Percentiles rank a stretch among this genome's conserved stretches.
Evolutionary conservation across 768 basidiomycete genomes (phyloP).

Genomic region (Suillus bovinus): DNA sequence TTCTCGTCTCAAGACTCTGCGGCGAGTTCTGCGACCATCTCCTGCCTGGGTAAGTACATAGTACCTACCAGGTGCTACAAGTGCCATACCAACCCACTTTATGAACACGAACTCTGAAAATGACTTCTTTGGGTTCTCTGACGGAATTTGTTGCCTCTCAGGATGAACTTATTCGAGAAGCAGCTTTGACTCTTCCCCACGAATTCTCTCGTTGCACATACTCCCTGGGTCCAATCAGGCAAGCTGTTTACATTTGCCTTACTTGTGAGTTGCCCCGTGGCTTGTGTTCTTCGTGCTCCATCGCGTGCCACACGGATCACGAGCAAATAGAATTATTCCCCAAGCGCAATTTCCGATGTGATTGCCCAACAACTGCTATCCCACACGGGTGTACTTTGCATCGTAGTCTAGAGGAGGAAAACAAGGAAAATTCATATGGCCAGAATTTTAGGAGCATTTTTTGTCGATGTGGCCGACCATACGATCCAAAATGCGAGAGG

Average conservation of each 20-base stretch:
- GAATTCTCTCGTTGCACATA: constrained; percentile 70
- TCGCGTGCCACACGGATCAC: constrained; percentile 85
- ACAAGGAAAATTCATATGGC: constrained; percentile 62
- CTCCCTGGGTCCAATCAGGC: constrained; percentile 58
- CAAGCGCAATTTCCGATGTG: constrained; percentile 80
- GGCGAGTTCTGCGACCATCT: neutral
- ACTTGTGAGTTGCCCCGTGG: constrained; percentile 70
- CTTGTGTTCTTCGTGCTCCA: constrained; percentile 80
- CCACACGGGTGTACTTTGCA: constrained; percentile 67
- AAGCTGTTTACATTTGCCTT: constrained; percentile 80
- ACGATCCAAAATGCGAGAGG: constrained; percentile 69
- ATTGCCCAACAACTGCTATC: constrained; percentile 73
- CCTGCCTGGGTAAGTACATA: neutral
- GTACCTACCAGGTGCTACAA: neutral
- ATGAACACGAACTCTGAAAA: neutral
- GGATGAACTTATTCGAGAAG: constrained; percentile 32
- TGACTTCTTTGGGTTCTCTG: constrained; percentile 32
- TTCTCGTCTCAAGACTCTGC: neutral
- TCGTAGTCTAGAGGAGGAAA: constrained; percentile 50
- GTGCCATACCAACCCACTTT: neutral
- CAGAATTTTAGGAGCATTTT: constrained; percentile 74
- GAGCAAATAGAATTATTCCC: constrained; percentile 88
- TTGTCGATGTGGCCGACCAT: constrained; percentile 72
- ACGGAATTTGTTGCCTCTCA: constrained; percentile 28
- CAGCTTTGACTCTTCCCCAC: constrained; percentile 54